A percentile compares a stretch with the other conserved stretches of the same genome.
Conservation (phyloP, 2,329 filamentous ascomycete species). For the Neofusicoccum ribis region DNA sequence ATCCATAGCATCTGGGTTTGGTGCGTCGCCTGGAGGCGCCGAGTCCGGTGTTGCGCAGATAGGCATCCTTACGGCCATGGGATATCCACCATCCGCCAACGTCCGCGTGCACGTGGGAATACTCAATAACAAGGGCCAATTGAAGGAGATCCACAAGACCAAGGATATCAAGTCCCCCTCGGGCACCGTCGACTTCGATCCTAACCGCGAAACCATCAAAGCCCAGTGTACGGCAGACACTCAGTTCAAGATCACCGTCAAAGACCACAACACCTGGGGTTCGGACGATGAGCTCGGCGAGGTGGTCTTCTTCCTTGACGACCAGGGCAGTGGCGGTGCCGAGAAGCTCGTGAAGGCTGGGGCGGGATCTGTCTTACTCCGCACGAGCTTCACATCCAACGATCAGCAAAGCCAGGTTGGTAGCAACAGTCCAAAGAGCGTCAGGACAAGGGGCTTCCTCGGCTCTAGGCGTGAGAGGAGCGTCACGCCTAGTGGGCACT, state of each 20-base stretch:
- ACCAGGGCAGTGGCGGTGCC: slow-evolving; percentile 64
- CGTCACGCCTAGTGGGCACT: slow-evolving; percentile 20
- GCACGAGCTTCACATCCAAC: slow-evolving; percentile 66
- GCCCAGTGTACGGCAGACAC: slow-evolving; percentile 76
- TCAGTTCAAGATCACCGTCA: slow-evolving; percentile 82
- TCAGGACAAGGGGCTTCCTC: slow-evolving; percentile 23
- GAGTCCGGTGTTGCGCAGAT: slow-evolving; percentile 77
- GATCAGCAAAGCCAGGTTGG: slow-evolving; percentile 40
- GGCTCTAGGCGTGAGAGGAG: slow-evolving; percentile 20
- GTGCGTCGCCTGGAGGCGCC: slow-evolving; percentile 48
- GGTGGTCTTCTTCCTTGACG: slow-evolving; percentile 86
- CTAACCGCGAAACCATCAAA: slow-evolving; percentile 70
- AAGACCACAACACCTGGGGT: slow-evolving; percentile 81
- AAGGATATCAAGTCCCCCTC: slow-evolving; percentile 77
- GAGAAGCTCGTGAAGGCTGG: slow-evolving; percentile 78
- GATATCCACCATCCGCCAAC: slow-evolving; percentile 74
- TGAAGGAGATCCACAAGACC: slow-evolving; percentile 84
- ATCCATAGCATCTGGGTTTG: slow-evolving; percentile 42
- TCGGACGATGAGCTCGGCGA: slow-evolving; percentile 84
- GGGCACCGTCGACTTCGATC: slow-evolving; percentile 63
- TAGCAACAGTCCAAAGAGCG: slow-evolving; percentile 25
- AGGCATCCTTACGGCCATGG: slow-evolving; percentile 74
- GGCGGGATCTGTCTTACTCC: slow-evolving; percentile 68
- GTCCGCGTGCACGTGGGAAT: slow-evolving; percentile 67
- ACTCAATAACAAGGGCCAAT: slow-evolving; percentile 51